Evolutionary conservation across 1,284 basidiomycete species (phyloP), one percentile per base, ranked within the genome.

Genomic region (Trametes hirsuta): DNA sequence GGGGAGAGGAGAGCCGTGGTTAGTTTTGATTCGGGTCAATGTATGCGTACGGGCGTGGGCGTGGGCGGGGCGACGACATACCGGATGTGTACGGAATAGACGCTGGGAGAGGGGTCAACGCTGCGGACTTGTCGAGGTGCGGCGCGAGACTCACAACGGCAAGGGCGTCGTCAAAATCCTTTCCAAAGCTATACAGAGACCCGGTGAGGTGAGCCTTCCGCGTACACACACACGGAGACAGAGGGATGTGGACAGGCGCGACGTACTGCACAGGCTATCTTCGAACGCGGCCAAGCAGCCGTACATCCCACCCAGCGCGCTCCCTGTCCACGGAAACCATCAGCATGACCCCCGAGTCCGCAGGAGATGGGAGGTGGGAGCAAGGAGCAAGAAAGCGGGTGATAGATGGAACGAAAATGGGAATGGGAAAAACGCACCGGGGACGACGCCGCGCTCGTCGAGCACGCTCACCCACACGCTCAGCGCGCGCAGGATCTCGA

Each of bases 41-140:
- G 30, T 30, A 30, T 30, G 30, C 30, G 30, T 30, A 8, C 30
- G 30, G 5, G 30, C 5, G 30, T 4, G 30, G 8, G 30, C 30
- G 30, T 8, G 30, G 8, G 30, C 30, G 18, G 18, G 18, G 30
- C 30, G 30, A 30, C 30, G 30, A 30, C 68, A 24, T 42, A 73
- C 81, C 81, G 77, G 66, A 87, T 87, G 65, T 87, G 85, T 6
- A 82, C 84, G 0, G 85, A 81, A 67, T 84, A 87, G 4, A 85
- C 81, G 61, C 85, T 85, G 58, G 21, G 35, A 47, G 53, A n/a
- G n/a, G 34, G 9, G 50, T 56, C n/a, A 66, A 37, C 5, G 37
- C 49, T 15, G 34, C 30, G 30, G 8, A 63, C 12, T 15, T 48
- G 18, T 37, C n/a, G n/a, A 42, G 15, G 47, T 53, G 30, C 12